Conservation (phyloP, 2,329 filamentous ascomycete genomes). For the Aspergillus amoenus region DNA sequence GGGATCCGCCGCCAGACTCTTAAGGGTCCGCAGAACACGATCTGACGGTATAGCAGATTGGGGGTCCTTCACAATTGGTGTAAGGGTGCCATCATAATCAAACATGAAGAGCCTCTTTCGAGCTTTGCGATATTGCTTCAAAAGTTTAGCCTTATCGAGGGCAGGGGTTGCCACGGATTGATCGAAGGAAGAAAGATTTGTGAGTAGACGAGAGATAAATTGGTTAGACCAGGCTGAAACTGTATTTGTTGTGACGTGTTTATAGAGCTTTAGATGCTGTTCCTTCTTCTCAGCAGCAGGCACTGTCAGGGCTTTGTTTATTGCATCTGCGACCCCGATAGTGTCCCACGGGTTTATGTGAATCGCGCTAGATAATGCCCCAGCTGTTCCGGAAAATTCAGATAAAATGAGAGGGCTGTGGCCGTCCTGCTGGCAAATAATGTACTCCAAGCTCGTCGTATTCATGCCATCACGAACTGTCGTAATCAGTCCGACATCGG, state of each 20-base stretch:
- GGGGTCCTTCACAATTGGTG: constrained; percentile 90
- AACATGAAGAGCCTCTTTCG: constrained; percentile 92
- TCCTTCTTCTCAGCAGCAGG: constrained; percentile 61
- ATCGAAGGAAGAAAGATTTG: constrained; percentile 74
- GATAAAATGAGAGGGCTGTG: constrained; percentile 89
- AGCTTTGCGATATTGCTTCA: constrained; percentile 71
- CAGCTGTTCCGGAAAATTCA: constrained; percentile 92
- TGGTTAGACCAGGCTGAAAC: constrained; percentile 82
- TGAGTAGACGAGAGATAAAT: constrained; percentile 75
- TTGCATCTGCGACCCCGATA: constrained; percentile 76
- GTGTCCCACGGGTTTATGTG: constrained; percentile 98
- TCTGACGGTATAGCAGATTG: constrained; percentile 85
- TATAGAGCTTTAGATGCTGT: constrained; percentile 74
- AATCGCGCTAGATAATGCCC: constrained; percentile 79
- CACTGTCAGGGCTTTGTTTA: constrained; percentile 80
- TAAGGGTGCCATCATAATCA: constrained; percentile 96
- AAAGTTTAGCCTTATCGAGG: constrained; percentile 71
- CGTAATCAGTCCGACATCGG: constrained; percentile 90
- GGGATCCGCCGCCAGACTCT: constrained; percentile 74
- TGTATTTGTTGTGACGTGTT: constrained; percentile 80
- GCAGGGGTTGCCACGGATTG: constrained; percentile 75
- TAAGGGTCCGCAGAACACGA: constrained; percentile 75
- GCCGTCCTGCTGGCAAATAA: constrained; percentile 84
- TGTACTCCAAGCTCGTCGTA: constrained; percentile 91
- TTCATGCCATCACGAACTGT: constrained; percentile 98